Evolutionary conservation across 495 filamentous ascomycete genomes (phyloP), one percentile per base, ranked within the genome.

Genomic region (Geopyxis carbonaria): DNA sequence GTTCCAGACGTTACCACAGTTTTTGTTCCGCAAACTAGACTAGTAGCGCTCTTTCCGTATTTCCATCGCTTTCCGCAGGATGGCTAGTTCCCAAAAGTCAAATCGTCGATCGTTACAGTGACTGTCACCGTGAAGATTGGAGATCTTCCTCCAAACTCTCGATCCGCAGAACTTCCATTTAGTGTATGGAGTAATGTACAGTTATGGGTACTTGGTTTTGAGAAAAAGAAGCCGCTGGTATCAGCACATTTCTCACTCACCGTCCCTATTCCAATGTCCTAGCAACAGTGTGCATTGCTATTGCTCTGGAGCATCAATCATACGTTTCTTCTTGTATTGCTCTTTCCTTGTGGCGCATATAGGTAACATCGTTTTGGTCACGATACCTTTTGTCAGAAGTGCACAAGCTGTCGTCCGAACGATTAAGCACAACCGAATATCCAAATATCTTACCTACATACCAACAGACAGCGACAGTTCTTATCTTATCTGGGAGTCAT

Each of bases 61-160:
- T 39, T 38, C 34, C 22, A 39, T 44, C 48, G 33, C 34, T 50
- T 51, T 51, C 18, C 29, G 22, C 48, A 49, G 28, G 45, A 40
- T 32, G 41, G 25, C 4, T 9, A 13, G 36, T 16, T 3, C 21
- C 21, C 36, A 22, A 1, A 39, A 39, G 30, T 22, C 36, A 39
- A 28, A 39, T 39, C 36, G 36, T 39, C 36, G 36, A 39, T 39
- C 36, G 36, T 25, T 35, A 20, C 19, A 18, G 30, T 34, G 27
- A 24, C 18, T 18, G 46, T 35, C 22, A 38, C 49, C 31, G 40
- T 48, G 27, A 31, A 37, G 50, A 28, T 46, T 22, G 51, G 50
- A 56, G 51, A 55, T 55, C 46, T 39, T 44, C 40, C 50, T 31
- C 39, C 46, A 25, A 55, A 55, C 50, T 41, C 46, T 55, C 51